Conservation (phyloP, 2,329 filamentous ascomycete genomes). For the Fusarium sp. region DNA sequence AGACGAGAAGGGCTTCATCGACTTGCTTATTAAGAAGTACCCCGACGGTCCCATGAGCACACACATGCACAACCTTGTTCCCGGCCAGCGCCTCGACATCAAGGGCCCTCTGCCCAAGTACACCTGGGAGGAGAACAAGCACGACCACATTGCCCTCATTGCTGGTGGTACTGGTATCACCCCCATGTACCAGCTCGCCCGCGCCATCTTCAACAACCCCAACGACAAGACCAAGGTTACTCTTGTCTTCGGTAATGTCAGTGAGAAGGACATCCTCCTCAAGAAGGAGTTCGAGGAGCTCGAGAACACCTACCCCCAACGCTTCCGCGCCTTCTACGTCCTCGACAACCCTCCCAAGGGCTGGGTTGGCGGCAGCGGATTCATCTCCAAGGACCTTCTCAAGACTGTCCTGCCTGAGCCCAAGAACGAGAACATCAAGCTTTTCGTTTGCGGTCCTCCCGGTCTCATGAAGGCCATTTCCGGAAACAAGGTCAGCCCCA, state of each 20-base stretch:
- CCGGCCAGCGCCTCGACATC: conserved; percentile 86
- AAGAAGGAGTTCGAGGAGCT: conserved; percentile 86
- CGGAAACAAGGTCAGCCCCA: conserved; percentile 89
- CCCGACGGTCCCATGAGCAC: conserved; percentile 90
- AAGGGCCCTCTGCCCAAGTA: conserved; percentile 98
- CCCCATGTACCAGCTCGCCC: conserved; percentile 95
- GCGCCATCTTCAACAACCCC: conserved; percentile 94
- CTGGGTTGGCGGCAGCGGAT: conserved; percentile 82
- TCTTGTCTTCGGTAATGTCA: conserved; percentile 90
- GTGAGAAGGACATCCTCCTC: conserved; percentile 90
- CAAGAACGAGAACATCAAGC: conserved; percentile 90
- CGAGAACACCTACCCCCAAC: conserved; percentile 94
- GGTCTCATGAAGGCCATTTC: conserved; percentile 93
- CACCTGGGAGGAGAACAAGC: conserved; percentile 89
- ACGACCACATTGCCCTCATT: conserved; percentile 85
- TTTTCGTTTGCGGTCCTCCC: conserved; percentile 95
- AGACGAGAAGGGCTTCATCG: conserved; percentile 83
- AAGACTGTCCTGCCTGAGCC: conserved; percentile 96
- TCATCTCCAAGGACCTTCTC: conserved; percentile 88
- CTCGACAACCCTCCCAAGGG: conserved; percentile 84
- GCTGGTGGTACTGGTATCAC: conserved; percentile 98
- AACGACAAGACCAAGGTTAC: conserved; percentile 98
- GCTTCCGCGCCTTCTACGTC: conserved; percentile 95
- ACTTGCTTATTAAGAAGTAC: conserved; percentile 93
- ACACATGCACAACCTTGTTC: conserved; percentile 84